Base-by-base conservation (phyloP, 148 eudicot species). In the Gaultheria prostrata region DNA sequence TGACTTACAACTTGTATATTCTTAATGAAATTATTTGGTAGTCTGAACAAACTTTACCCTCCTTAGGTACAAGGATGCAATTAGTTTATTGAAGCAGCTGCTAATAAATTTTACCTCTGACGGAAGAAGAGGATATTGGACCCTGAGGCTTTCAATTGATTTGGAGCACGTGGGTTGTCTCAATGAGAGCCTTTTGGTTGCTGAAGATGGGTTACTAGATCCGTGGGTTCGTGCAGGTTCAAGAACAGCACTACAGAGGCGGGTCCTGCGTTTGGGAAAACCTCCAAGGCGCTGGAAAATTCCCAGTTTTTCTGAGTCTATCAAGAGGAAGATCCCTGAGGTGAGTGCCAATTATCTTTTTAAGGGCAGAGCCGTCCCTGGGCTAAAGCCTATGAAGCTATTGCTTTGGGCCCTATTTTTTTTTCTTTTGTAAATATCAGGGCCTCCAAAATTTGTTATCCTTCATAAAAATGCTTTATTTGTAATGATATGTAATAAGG, bases 41-140 rank as follows among this genome's bases (percentile, higher is more conserved):
- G 18, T 70, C 75, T 70, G 75, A 33, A 33, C 7, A 30, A 50
- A 76, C 50, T 53, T 74, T 46, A 8, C 63, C 28, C 45, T 70
- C 35, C 39, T 80, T 83, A 96, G 98, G 91, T 94, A 96, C 85
- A 85, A 48, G 53, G 97, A 93, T 71, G 98, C 98, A 79, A 89
- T 96, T 69, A 86, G 80, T 87, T 85, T 96, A 82, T 88, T 96
- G 76, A 96, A 87, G 88, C 86, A 85, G 69, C 86, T 95, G 81
- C 79, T 95, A 72, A 83, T 69, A 24, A 82, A 56, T 83, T 94
- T 90, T 85, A 81, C 87, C 67, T 86, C 87, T 56, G 95, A 90
- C 89, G 81, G 95, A 93, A 89, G 98, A 89, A 92, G 98, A 88
- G 98, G 98, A 82, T 94, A 96, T 87, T 96, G 98, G 98, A 93